Percentiles rank a stretch among this genome's conserved stretches.
phyloP scores from a whole-genome alignment of 2,329 filamentous ascomycete species.

The Fusarium clavum region DNA sequence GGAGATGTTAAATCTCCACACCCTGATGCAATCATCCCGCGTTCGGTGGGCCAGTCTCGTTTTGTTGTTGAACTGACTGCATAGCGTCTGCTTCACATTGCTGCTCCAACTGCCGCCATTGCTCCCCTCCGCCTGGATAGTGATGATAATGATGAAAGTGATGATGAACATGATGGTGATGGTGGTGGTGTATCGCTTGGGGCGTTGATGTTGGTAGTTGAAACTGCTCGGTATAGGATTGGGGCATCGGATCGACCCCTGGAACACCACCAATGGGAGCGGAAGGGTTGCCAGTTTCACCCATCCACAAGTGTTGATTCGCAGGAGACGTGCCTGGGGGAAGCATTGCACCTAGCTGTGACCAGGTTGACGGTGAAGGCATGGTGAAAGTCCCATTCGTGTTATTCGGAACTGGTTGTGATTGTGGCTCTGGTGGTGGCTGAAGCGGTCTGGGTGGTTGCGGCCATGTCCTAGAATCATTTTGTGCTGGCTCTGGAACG shows the following conservation, averaged over 20 bases:
- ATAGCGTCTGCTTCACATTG: conserved; percentile 38
- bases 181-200: conserved; percentile 34
- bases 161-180: conserved; percentile 39
- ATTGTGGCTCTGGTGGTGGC: background rate
- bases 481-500: background rate
- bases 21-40: conserved; percentile 9
- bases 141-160: conserved; percentile 42
- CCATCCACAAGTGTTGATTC: conserved; percentile 32
- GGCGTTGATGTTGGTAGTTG: conserved; percentile 18
- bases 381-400: conserved; percentile 3
- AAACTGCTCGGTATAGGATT: conserved; percentile 28
- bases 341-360: conserved; percentile 30
- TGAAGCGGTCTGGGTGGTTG: conserved; percentile 5
- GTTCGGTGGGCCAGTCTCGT: conserved; percentile 18
- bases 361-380: conserved; percentile 31
- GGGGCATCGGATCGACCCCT: conserved; percentile 7
- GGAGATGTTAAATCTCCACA: background rate
- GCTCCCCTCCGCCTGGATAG: conserved; percentile 21
- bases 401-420: background rate
- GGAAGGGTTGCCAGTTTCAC: conserved; percentile 1
- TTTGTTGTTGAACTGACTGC: conserved; percentile 21
- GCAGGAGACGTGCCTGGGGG: conserved; percentile 17
- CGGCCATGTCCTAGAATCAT: conserved; percentile 7
- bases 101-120: conserved; percentile 33
- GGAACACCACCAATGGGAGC: conserved; percentile 12